Percentiles rank a stretch among this genome's conserved stretches.
Evolutionary conservation across 441 rosid genomes (phyloP).

Genomic region (Biscutella auriculata): DNA sequence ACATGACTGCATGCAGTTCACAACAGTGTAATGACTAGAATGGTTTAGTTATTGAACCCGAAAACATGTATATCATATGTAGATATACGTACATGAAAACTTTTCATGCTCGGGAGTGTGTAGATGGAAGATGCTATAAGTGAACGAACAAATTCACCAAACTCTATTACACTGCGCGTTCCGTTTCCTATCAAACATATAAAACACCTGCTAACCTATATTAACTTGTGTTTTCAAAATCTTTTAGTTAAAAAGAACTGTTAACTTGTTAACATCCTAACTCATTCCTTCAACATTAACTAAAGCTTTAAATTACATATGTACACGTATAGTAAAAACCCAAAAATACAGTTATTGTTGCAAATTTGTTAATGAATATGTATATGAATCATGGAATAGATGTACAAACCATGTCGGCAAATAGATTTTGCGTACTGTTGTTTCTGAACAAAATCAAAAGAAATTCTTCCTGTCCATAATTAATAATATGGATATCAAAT

Average conservation of each 20-base stretch:
- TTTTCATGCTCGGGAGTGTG: conserved; percentile 46
- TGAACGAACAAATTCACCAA: conserved; percentile 58
- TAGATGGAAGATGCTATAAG: conserved; percentile 66
- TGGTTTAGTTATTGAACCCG: not conserved
- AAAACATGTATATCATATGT: not conserved
- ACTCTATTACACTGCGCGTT: conserved; percentile 58
- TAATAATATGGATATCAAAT: not conserved
- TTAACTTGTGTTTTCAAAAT: no score
- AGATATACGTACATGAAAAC: conserved; percentile 30
- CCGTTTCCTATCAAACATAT: conserved; percentile 45
- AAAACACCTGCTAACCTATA: conserved; percentile 31
- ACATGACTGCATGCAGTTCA: conserved; percentile 16
- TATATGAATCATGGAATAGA: conserved; percentile 1
- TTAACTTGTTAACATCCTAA: no score
- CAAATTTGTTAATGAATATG: not conserved
- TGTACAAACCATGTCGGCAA: conserved; percentile 42
- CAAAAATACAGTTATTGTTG: no score
- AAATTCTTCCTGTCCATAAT: conserved; percentile 47
- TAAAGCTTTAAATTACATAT: no score
- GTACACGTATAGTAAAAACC: no score
- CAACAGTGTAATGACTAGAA: not conserved
- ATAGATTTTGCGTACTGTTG: conserved; percentile 36
- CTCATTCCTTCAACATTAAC: no score
- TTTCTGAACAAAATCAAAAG: conserved; percentile 49
- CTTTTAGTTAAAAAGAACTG: no score